Evolutionary conservation across 129 eudicot species (phyloP), one percentile per base, ranked within the genome.

Genomic region (Mikania micrantha): DNA sequence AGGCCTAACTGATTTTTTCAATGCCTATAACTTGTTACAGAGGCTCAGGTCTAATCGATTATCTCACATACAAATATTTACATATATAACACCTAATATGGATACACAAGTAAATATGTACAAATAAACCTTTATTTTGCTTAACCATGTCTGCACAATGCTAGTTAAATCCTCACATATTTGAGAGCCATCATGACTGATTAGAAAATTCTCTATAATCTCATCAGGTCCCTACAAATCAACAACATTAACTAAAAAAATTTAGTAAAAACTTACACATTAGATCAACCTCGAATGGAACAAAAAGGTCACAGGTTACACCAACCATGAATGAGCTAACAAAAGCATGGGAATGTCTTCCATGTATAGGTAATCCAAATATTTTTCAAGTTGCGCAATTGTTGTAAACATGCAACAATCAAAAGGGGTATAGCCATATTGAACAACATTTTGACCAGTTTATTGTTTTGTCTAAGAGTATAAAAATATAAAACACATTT

Each of bases 291-390:
- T 12, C 28, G 32, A 63, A 73, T 52, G 9, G 11, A 38, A 74
- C 69, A 64, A 40, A 53, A 31, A 13, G 25, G 21, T 57, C 56
- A 56, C 44, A 20, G 54, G 36, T 20, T 31, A 59, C 47, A 76
- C 86, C 8, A 44, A 87, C 95, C 95, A 87, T 84, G 73, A 81
- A 87, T 52, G 95, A 87, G 83, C 90, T 87, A 67, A 93, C 96
- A 88, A 88, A 93, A 19, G 98, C 98, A 84, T 93, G 98, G 9
- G 98, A 93, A 93, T 93, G 98, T 42, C 96, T 93, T 79, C 98
- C 98, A 66, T 89, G 87, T 16, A 93, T 86, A 7, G 98, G 98
- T 66, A 93, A 88, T 77, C 98, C 98, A 80, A 93, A 93, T 73
- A 93, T 69, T 83, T 82, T 88, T 57, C 98, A 96, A 70, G 98